Evolutionary conservation across 306 rosid species (phyloP).

Genomic region (Carpinus viminea): DNA sequence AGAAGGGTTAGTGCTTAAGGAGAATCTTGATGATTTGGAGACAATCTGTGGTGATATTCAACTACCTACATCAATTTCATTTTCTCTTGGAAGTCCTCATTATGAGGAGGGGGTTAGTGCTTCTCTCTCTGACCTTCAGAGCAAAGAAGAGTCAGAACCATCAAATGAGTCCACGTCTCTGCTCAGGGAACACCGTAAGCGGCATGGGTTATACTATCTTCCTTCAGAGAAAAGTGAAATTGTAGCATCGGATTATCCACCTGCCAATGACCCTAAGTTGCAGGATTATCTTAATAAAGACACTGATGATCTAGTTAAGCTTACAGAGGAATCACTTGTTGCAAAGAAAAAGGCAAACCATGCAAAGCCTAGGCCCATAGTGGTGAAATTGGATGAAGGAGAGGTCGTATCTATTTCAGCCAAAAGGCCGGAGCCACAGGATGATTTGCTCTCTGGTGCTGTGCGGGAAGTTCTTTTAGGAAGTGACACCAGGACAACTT

Average conservation of each 20-base stretch:
- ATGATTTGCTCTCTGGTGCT: constrained; percentile 70
- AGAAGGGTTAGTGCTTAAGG: constrained; percentile 65
- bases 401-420: constrained; percentile 45
- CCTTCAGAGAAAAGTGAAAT: constrained; percentile 65
- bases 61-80: constrained; percentile 45
- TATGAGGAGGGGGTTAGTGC: constrained; percentile 31
- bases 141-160: constrained; percentile 50
- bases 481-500: constrained; percentile 40
- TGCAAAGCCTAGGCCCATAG: constrained; percentile 82
- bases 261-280: constrained; percentile 63
- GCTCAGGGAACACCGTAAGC: constrained; percentile 78
- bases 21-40: constrained; percentile 73
- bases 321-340: constrained; percentile 66
- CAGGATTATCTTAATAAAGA: constrained; percentile 41
- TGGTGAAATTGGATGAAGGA: constrained; percentile 85
- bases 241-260: constrained; percentile 65
- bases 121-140: constrained; percentile 40
- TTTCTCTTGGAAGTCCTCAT: constrained; percentile 46
- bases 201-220: constrained; percentile 91
- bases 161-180: constrained; percentile 70
- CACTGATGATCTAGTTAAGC: constrained; percentile 67
- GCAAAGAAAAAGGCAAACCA: constrained; percentile 73
- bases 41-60: constrained; percentile 61
- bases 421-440: constrained; percentile 53
- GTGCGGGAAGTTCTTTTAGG: constrained; percentile 68